Percentiles rank a stretch among this genome's conserved stretches.
Conservation (phyloP, 305 asterid species). For the Fraxinus xanthoxyloides region DNA sequence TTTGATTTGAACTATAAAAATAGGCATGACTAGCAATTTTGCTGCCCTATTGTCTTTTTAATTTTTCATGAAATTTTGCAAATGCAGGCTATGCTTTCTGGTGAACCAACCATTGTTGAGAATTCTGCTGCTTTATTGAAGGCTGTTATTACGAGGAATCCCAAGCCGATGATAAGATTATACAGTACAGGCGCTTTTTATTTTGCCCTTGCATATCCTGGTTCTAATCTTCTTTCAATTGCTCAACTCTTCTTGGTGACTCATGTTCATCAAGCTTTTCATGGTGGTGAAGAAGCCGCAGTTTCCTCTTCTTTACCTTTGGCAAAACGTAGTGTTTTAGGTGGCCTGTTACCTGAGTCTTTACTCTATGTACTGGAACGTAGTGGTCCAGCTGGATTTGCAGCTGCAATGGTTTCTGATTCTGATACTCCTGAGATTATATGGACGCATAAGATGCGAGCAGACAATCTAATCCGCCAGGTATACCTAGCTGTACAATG, state of each 20-base stretch:
- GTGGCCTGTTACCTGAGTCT: constrained; percentile 97
- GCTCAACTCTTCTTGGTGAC: constrained; percentile 90
- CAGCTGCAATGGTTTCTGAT: constrained; percentile 98
- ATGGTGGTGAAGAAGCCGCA: constrained; percentile 99
- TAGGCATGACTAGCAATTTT: not conserved
- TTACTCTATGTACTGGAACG: constrained; percentile 96
- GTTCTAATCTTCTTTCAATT: constrained; percentile 91
- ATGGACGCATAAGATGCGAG: constrained; percentile 99
- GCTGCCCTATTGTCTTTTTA: constrained; percentile 1
- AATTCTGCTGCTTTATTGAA: constrained; percentile 91
- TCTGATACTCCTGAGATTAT: constrained; percentile 99
- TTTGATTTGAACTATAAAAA: not conserved
- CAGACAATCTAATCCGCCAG: constrained; percentile 92
- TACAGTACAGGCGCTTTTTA: constrained; percentile 94
- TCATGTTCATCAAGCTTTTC: constrained; percentile 96
- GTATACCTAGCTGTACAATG: constrained; percentile 36
- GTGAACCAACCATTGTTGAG: constrained; percentile 92
- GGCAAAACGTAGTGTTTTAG: constrained; percentile 97
- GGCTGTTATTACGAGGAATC: constrained; percentile 90
- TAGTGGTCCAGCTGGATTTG: constrained; percentile 90
- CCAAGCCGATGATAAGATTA: constrained; percentile 92
- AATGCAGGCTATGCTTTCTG: constrained; percentile 90
- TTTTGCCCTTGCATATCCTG: constrained; percentile 96
- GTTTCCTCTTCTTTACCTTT: constrained; percentile 92
- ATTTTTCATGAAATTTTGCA: not conserved